Conservation (phyloP, 768 basidiomycete genomes). For the Fomitopsis pulvina region DNA sequence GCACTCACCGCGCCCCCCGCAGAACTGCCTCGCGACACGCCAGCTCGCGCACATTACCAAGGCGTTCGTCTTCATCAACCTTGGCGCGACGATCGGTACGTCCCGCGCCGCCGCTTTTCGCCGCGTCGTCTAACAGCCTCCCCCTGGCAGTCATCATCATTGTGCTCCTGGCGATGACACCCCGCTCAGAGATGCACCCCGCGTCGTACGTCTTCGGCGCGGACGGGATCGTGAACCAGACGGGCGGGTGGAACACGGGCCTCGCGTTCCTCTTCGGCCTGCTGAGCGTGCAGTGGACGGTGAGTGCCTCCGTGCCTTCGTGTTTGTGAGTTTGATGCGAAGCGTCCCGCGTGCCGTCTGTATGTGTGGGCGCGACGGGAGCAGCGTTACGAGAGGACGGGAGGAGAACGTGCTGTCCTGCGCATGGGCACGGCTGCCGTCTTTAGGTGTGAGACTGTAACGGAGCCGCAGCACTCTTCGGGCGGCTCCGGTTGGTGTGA, state of each 20-base stretch:
- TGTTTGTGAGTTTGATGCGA: too few species aligned
- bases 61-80: conserved; percentile 81
- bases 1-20: not conserved
- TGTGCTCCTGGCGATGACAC: conserved; percentile 69
- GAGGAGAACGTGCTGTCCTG: too few species aligned
- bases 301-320: conserved; percentile 28
- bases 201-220: conserved; percentile 77
- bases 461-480: too few species aligned
- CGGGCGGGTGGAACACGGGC: conserved; percentile 74
- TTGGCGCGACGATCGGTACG: conserved; percentile 68
- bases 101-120: conserved; percentile 5
- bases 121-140: not conserved
- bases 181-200: conserved; percentile 71
- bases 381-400: too few species aligned
- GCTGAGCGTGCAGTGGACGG: conserved; percentile 84
- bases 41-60: conserved; percentile 69
- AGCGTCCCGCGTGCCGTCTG: too few species aligned
- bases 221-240: conserved; percentile 67
- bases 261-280: conserved; percentile 82
- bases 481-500: too few species aligned
- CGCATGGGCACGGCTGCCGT: too few species aligned
- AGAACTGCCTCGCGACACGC: conserved; percentile 71
- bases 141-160: conserved; percentile 68
- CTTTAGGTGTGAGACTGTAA: too few species aligned
- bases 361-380: too few species aligned